Evolutionary conservation across 495 filamentous ascomycete species (phyloP).

Genomic region (Astrothelium macrocarpum): DNA sequence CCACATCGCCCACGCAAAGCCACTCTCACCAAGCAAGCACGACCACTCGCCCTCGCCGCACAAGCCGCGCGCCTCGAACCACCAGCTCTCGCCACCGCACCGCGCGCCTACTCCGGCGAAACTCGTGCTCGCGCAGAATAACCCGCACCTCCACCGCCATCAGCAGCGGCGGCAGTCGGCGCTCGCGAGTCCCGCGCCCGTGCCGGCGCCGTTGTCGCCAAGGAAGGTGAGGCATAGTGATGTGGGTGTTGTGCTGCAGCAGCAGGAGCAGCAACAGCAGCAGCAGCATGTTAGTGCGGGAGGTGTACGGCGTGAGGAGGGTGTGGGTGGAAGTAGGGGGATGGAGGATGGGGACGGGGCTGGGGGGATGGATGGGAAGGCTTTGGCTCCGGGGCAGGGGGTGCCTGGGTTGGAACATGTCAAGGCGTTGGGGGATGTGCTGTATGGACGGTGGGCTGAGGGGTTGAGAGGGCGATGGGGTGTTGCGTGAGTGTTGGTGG

Average conservation of each 20-base stretch:
- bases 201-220: not conserved
- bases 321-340: not conserved
- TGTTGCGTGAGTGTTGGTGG: conserved; percentile 16
- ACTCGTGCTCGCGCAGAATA: conserved; percentile 68
- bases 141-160: conserved; percentile 54
- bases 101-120: conserved; percentile 42
- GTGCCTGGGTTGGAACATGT: conserved; percentile 82
- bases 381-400: conserved; percentile 30
- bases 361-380: conserved; percentile 32
- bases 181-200: conserved; percentile 20
- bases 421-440: conserved; percentile 76
- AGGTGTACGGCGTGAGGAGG: not conserved
- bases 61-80: conserved; percentile 10
- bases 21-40: conserved; percentile 10
- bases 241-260: not conserved
- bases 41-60: not conserved
- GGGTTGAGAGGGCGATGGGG: conserved; percentile 75
- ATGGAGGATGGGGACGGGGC: not conserved
- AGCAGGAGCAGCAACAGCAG: not conserved
- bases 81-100: conserved; percentile 16
- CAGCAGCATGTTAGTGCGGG: too few species aligned
- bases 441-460: conserved; percentile 84
- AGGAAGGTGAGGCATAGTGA: not conserved
- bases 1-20: not conserved
- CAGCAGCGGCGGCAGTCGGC: conserved; percentile 54